phyloP scores from a whole-genome alignment of 129 eudicot genomes.

The Tagetes erecta region DNA sequence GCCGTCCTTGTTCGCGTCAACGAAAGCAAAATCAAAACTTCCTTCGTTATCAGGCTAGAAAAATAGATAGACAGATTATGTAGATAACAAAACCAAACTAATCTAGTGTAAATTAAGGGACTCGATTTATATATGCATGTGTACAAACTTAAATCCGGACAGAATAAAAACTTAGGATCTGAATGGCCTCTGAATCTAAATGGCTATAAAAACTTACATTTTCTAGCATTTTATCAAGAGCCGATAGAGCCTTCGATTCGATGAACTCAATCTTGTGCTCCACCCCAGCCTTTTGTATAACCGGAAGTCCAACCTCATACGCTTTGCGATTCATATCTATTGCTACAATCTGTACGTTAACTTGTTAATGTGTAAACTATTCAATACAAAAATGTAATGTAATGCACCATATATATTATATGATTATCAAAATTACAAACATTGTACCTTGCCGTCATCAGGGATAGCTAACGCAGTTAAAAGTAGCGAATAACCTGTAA shows the following conservation, averaged over 20 bases:
- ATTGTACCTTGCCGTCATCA: slow-evolving; percentile 44
- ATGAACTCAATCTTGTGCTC: slow-evolving; percentile 45
- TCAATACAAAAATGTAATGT: not conserved
- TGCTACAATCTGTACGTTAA: slow-evolving; percentile 33
- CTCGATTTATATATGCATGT: too few relatives aligned
- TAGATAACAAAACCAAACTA: too few relatives aligned
- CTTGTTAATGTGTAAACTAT: not conserved
- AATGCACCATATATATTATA: not conserved
- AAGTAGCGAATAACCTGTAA: slow-evolving; percentile 47
- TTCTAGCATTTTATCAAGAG: slow-evolving; percentile 39
- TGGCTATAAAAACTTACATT: slow-evolving; percentile 13
- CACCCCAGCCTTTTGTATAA: slow-evolving; percentile 37
- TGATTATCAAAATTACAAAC: not conserved
- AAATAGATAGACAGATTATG: not conserved
- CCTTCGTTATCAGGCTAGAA: slow-evolving; percentile 45
- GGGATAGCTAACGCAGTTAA: slow-evolving; percentile 45
- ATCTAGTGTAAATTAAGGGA: too few relatives aligned
- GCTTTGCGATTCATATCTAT: slow-evolving; percentile 29
- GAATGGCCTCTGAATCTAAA: too few relatives aligned
- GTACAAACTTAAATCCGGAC: too few relatives aligned
- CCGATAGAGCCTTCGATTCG: slow-evolving; percentile 36
- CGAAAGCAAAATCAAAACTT: slow-evolving; percentile 59
- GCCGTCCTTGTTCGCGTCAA: slow-evolving; percentile 61
- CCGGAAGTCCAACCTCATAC: slow-evolving; percentile 38
- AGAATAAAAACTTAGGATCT: not conserved